Evolutionary conservation across 768 basidiomycete genomes (phyloP), one percentile per base, ranked within the genome.

Genomic region (Tylopilus plumbeoviolaceoides): DNA sequence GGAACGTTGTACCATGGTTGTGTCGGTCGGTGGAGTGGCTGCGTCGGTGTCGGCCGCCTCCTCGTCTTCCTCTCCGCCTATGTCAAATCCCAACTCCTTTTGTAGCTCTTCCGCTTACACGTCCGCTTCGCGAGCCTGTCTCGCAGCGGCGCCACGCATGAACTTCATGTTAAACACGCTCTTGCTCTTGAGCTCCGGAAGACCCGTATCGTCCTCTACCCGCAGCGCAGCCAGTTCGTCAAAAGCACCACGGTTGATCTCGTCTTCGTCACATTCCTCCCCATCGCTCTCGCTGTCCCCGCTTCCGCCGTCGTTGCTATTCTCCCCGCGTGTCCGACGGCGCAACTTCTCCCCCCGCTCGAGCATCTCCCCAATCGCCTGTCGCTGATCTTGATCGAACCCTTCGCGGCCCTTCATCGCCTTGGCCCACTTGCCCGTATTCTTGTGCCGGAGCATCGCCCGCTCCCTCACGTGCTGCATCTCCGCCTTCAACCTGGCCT

Each of bases 81-180:
- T 4, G 4, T 5, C 23, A 5, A 23, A 23, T 23, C 23, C 23
- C 23, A n/a, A n/a, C 61, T 91, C 89, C 56, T 74, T 74, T 56
- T 83, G 71, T 54, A 95, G 83, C 60, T 89, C 87, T 51, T 89
- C 88, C 5, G 79, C 83, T 57, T 83, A 78, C 51, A 77, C 77
- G 53, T 85, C 75, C 1, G 80, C 82, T 48, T 77, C 75, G 9
- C 23, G 63, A 67, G 73, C 59, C 79, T 85, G 79, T 57, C 91
- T 76, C 5, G 81, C 81, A 74, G 88, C 84, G 0, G 92, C 95
- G 43, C 94, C 87, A 68, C 89, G 87, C 95, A 99, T 99, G 71
- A 98, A 99, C 72, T 97, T 98, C 97, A 98, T 98, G 57, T 83
- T 79, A 66, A 97, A 89, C 10, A 98, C 78, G 55, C 89, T 82